Base-by-base conservation (phyloP, 2,329 filamentous ascomycete genomes). In the Paecilomyces fulvus region DNA sequence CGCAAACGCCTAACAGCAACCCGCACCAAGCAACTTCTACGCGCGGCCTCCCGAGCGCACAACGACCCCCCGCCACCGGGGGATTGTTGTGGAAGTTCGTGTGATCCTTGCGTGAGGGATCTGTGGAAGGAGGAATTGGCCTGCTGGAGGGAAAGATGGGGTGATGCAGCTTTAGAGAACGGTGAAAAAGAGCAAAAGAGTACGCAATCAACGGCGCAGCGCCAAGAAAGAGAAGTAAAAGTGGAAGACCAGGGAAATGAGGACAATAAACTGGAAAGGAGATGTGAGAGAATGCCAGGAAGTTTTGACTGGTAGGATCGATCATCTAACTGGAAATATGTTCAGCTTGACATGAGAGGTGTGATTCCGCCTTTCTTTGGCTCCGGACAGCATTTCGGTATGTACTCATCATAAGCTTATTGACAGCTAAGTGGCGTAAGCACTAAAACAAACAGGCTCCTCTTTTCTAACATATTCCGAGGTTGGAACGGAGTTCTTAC, bases 51-150 rank as follows among this genome's bases (percentile, higher is more conserved):
- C 3, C 65, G 69, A 14, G 61, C 49, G 1, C 55, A 64, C 37
- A 59, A 72, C 55, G 67, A 71, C 55, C 69, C 69, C 2, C 69
- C 69, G 3, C 69, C 68, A 5, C 65, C 63, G 11, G 69, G 69
- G 1, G 61, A 63, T 11, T 72, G 69, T n/a, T 72, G 69, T 60
- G 69, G 69, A 28, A 71, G 69, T 31, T 70, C 69, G 51, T 72
- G 69, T 54, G 69, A 71, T 58, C 69, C 69, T 5, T 72, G 69
- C 49, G 69, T 72, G 37, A 70, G 60, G 57, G 67, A 70, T 63
- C 51, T 72, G 2, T 72, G 69, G 69, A 62, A 58, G 51, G 66
- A 72, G 60, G 69, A 72, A 58, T 55, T 68, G 58, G 61, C 59
- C 9, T 62, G 65, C 52, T 72, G 69, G 69, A 66, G 62, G 58